A percentile compares a stretch with the other conserved stretches of the same genome.
These are phyloP conservation scores for Debaryomycetaceae sp. DNA, from an alignment of 1,139 yeast species.

Conservation along the genomic window DNA sequence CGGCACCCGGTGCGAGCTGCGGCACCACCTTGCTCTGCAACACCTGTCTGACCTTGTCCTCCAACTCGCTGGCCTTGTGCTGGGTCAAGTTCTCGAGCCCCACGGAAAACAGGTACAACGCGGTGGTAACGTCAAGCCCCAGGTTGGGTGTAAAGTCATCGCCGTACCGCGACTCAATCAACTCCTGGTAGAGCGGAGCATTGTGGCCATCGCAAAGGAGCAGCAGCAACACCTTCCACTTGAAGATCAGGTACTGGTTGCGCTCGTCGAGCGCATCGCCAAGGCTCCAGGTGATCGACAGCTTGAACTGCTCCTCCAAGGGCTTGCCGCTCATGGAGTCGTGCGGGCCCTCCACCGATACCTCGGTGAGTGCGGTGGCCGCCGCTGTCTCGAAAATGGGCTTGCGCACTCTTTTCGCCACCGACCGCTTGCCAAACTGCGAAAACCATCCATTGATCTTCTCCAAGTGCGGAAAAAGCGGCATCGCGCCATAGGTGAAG, in stretches of 20 bases:
- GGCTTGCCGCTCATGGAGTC: slow-evolving; percentile 72
- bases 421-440: slow-evolving; percentile 48
- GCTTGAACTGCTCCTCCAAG: slow-evolving; percentile 62
- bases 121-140: slow-evolving; percentile 82
- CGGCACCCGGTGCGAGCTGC: slow-evolving; percentile 21
- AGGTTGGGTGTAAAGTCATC: slow-evolving; percentile 85
- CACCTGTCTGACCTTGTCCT: slow-evolving; percentile 40
- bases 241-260: slow-evolving; percentile 57
- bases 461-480: slow-evolving; percentile 57
- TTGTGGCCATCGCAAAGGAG: slow-evolving; percentile 88
- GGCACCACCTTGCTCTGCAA: slow-evolving; percentile 34
- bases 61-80: slow-evolving; percentile 44
- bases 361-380: slow-evolving; percentile 6
- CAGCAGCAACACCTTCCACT: slow-evolving; percentile 67
- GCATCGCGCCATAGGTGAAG: slow-evolving; percentile 81
- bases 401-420: slow-evolving; percentile 13
- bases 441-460: slow-evolving; percentile 51
- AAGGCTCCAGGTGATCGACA: slow-evolving; percentile 84
- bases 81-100: slow-evolving; percentile 76
- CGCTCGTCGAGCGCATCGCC: slow-evolving; percentile 64
- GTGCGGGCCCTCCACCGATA: slow-evolving; percentile 56
- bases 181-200: slow-evolving; percentile 78
- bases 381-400: slow-evolving; percentile 26
- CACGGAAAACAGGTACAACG: slow-evolving; percentile 71
- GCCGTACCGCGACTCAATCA: slow-evolving; percentile 82